Percentiles rank a stretch among this genome's conserved stretches.
phyloP scores from a whole-genome alignment of 352 stramenopile species.

The Chrysophaeum taylorii region DNA sequence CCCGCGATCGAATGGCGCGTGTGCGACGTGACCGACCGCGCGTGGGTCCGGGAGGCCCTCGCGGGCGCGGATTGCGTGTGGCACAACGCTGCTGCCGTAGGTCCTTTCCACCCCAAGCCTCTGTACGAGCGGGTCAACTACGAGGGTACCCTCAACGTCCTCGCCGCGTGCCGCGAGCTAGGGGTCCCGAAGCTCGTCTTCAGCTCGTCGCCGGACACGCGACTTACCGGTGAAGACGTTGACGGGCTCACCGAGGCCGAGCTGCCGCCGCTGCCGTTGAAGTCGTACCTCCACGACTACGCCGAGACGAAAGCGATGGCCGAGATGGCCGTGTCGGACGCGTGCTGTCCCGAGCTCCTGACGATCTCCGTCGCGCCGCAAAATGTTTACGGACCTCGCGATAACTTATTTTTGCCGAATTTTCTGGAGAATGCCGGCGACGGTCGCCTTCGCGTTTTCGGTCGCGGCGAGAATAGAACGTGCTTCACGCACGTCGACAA shows the following conservation, averaged over 20 bases:
- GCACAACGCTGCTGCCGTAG: slow-evolving; percentile 71
- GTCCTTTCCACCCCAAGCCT: slow-evolving; percentile 59
- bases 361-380: slow-evolving; percentile 75
- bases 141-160: slow-evolving; percentile 60
- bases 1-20: slow-evolving; percentile 34
- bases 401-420: slow-evolving; percentile 67
- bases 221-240: slow-evolving; percentile 64
- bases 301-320: slow-evolving; percentile 49
- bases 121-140: slow-evolving; percentile 66
- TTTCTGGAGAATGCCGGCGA: slow-evolving; percentile 58
- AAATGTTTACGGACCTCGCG: slow-evolving; percentile 73
- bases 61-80: slow-evolving; percentile 59
- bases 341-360: slow-evolving; percentile 41
- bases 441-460: slow-evolving; percentile 65
- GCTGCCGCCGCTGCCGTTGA: slow-evolving; percentile 29
- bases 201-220: slow-evolving; percentile 61
- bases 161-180: slow-evolving; percentile 60
- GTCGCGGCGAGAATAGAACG: slow-evolving; percentile 59
- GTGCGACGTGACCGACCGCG: slow-evolving; percentile 57
- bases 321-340: slow-evolving; percentile 41
- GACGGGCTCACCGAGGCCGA: slow-evolving; percentile 57
- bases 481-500: slow-evolving; percentile 76
- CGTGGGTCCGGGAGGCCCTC: slow-evolving; percentile 47
- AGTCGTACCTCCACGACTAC: slow-evolving; percentile 61
- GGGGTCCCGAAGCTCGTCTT: slow-evolving; percentile 66